Percentiles rank a stretch among this genome's conserved stretches.
Conservation (phyloP, 331 rosid species). For the Malus hybrid region DNA sequence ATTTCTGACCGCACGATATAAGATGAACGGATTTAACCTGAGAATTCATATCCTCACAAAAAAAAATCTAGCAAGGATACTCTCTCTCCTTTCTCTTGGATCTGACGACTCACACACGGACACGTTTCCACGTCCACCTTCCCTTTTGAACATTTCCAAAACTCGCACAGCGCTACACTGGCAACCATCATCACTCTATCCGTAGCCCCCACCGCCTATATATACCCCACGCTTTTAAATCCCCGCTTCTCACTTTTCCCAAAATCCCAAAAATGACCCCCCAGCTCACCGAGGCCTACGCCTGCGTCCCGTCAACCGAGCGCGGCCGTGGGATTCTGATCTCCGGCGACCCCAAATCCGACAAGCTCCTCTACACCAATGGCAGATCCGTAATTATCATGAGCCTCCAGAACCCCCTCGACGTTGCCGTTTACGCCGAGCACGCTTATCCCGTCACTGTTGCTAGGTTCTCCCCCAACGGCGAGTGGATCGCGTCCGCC, state of each 20-base stretch:
- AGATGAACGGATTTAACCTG: fast-evolving
- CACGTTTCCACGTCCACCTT: not conserved
- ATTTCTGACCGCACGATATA: no score
- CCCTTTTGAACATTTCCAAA: constrained; percentile 5
- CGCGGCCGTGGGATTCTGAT: constrained; percentile 93
- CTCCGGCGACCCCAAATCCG: constrained; percentile 75
- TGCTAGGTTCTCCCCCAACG: constrained; percentile 85
- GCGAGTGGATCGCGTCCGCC: constrained; percentile 93
- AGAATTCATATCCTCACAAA: fast-evolving
- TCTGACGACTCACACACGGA: not conserved
- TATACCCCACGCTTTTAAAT: constrained; percentile 15
- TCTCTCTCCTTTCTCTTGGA: not conserved
- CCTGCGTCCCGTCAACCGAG: constrained; percentile 75
- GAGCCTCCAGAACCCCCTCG: constrained; percentile 70
- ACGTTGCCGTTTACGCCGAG: constrained; percentile 75
- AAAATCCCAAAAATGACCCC: constrained; percentile 16
- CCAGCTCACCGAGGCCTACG: constrained; percentile 61
- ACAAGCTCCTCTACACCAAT: constrained; percentile 61
- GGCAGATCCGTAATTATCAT: constrained; percentile 78
- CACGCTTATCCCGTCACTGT: constrained; percentile 85
- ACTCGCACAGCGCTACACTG: not conserved
- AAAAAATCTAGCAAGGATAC: no score
- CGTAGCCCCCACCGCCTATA: not conserved
- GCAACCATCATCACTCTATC: not conserved
- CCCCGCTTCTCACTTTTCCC: not conserved